Conservation (phyloP, 2,329 filamentous ascomycete species). For the Fusarium foetens region DNA sequence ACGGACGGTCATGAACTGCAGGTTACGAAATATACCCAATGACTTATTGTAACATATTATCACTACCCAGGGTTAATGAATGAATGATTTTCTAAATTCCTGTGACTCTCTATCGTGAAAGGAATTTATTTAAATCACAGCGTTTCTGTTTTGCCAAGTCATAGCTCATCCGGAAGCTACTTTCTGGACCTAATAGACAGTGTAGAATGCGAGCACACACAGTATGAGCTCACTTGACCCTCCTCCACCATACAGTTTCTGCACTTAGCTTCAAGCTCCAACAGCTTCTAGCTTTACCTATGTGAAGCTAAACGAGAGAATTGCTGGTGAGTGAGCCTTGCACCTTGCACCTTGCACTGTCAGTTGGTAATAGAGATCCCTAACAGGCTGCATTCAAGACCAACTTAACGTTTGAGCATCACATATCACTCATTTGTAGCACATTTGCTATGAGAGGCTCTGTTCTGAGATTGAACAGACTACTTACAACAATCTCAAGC, state of each 20-base stretch:
- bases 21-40: conserved; percentile 39
- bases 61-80: not conserved
- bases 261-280: conserved; percentile 8
- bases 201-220: not conserved
- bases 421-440: not conserved
- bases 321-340: not conserved
- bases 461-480: conserved; percentile 16
- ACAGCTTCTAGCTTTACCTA: conserved; percentile 15
- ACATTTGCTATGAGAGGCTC: conserved; percentile 31
- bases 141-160: not conserved
- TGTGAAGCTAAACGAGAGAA: not conserved
- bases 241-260: conserved; percentile 3
- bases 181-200: not conserved
- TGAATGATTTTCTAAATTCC: too few relatives aligned
- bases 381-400: not conserved
- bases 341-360: not conserved
- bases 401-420: not conserved
- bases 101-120: not conserved
- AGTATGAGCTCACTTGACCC: conserved; percentile 50
- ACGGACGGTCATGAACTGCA: conserved; percentile 26
- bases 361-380: not conserved
- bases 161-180: too few relatives aligned
- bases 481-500: conserved; percentile 5
- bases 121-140: not conserved
- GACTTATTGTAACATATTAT: conserved; percentile 5